Conservation (phyloP, 352 stramenopile genomes). For the Phytophthora vignae region DNA sequence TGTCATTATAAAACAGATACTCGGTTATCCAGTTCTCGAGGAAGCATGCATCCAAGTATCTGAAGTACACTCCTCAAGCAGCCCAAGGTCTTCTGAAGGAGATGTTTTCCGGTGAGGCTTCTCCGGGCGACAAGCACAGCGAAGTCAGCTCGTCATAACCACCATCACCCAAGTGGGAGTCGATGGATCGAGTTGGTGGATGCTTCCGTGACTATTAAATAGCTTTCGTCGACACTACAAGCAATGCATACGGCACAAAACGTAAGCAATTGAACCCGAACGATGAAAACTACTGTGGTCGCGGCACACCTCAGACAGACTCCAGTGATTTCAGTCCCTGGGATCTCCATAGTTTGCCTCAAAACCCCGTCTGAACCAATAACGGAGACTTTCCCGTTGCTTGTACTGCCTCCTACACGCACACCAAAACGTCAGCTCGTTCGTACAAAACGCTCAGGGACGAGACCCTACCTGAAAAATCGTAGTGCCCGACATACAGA, state of each 20-base stretch:
- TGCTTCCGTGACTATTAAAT: constrained; percentile 80
- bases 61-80: constrained; percentile 89
- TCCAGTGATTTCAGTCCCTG: constrained; percentile 77
- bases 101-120: constrained; percentile 74
- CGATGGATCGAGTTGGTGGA: constrained; percentile 78
- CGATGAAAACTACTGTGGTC: neutral
- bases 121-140: constrained; percentile 25
- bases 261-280: constrained; percentile 8
- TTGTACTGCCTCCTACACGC: constrained; percentile 27
- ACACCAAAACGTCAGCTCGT: neutral
- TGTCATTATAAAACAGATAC: constrained; percentile 63
- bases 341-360: constrained; percentile 59
- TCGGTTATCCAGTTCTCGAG: constrained; percentile 93
- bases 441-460: neutral
- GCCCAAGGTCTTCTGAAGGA: constrained; percentile 85
- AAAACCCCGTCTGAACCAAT: constrained; percentile 59
- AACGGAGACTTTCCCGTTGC: constrained; percentile 74
- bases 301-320: constrained; percentile 68
- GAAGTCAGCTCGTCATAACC: constrained; percentile 29
- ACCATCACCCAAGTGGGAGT: constrained; percentile 42
- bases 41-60: constrained; percentile 90
- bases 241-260: constrained; percentile 2
- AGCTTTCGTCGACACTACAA: constrained; percentile 56
- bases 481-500: constrained; percentile 87
- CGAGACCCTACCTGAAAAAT: constrained; percentile 67